phyloP scores from a whole-genome alignment of 495 filamentous ascomycete species.

The Penicillium bovifimosum region DNA sequence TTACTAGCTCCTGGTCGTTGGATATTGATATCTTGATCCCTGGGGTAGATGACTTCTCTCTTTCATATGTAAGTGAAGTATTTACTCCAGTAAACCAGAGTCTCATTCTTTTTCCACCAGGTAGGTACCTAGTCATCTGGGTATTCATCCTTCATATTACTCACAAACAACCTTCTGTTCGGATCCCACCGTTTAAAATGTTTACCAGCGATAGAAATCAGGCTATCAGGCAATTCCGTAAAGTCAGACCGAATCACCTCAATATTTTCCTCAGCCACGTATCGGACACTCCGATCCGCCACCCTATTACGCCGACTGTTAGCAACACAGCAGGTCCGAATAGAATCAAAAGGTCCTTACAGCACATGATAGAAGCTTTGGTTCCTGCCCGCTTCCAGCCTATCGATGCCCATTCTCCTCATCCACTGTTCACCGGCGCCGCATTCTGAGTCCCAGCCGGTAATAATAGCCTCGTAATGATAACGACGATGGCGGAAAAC shows the following conservation, averaged over 20 bases:
- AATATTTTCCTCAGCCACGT: slow-evolving; percentile 88
- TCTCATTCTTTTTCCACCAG: slow-evolving; percentile 1
- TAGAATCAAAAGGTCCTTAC: slow-evolving; percentile 46
- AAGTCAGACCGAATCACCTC: slow-evolving; percentile 49
- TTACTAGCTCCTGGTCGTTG: too few species aligned
- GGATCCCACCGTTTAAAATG: slow-evolving; percentile 86
- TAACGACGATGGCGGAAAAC: slow-evolving; percentile 81
- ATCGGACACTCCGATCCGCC: slow-evolving; percentile 63
- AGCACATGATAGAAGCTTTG: slow-evolving; percentile 82
- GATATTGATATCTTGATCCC: too few species aligned
- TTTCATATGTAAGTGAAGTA: too few species aligned
- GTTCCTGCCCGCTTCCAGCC: slow-evolving; percentile 53
- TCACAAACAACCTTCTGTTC: slow-evolving; percentile 63
- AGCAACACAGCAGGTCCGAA: neutral
- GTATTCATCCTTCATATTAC: slow-evolving; percentile 80
- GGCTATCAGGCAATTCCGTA: slow-evolving; percentile 42
- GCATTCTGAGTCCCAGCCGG: slow-evolving; percentile 73
- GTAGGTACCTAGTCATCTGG: slow-evolving; percentile 71
- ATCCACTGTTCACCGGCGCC: slow-evolving; percentile 48
- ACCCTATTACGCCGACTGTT: slow-evolving; percentile 43
- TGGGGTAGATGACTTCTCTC: too few species aligned
- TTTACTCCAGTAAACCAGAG: neutral
- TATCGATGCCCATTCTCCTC: slow-evolving; percentile 60
- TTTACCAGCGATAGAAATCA: slow-evolving; percentile 70
- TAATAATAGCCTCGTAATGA: slow-evolving; percentile 71